phyloP scores from a whole-genome alignment of 176 grass and related monocot species.

The Calamus simplicifolius region DNA sequence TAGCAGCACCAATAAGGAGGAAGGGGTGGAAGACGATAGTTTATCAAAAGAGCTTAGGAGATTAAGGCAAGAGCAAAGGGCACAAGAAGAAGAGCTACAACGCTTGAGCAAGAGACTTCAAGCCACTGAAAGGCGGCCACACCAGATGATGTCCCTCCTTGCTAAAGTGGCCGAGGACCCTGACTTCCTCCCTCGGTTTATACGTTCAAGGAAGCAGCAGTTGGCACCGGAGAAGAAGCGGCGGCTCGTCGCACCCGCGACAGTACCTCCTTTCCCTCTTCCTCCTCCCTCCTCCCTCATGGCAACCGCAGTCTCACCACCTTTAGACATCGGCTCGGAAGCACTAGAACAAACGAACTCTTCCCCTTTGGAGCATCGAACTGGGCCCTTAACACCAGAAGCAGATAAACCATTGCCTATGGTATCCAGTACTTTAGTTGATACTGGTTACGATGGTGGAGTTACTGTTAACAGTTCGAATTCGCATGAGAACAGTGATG shows the following conservation, averaged over 20 bases:
- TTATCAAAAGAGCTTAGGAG: slow-evolving; percentile 33
- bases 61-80: slow-evolving; percentile 44
- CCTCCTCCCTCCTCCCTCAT: neutral
- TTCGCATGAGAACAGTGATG: too few species aligned
- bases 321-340: too few species aligned
- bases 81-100: slow-evolving; percentile 51
- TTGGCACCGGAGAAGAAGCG: slow-evolving; percentile 26
- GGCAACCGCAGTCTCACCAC: too few species aligned
- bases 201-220: slow-evolving; percentile 13
- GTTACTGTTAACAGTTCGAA: too few species aligned
- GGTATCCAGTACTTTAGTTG: too few species aligned
- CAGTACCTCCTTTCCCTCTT: neutral
- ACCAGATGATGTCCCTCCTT: slow-evolving; percentile 56
- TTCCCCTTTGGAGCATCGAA: too few species aligned
- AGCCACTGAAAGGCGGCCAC: slow-evolving; percentile 47
- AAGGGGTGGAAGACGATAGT: neutral
- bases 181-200: slow-evolving; percentile 22
- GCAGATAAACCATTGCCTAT: too few species aligned
- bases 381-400: too few species aligned
- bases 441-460: too few species aligned
- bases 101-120: slow-evolving; percentile 47
- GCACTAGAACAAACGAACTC: too few species aligned
- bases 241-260: slow-evolving; percentile 10
- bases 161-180: slow-evolving; percentile 38
- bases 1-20: neutral